Evolutionary conservation across 129 eudicot species (phyloP), one percentile per base, ranked within the genome.

Genomic region (Centella asiatica): DNA sequence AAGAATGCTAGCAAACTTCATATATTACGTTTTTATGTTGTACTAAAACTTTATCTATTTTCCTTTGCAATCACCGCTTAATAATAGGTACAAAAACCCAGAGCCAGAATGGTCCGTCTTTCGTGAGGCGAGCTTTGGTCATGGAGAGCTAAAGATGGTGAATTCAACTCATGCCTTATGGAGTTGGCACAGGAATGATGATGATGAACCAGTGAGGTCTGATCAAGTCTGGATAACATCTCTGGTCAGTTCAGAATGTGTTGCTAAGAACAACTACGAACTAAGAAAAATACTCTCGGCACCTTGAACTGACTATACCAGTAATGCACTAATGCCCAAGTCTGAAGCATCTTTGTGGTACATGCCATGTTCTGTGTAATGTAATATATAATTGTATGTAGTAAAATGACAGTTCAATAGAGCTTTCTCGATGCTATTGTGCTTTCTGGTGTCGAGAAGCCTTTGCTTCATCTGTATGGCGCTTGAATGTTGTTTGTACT

Each of bases 131-230:
- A 92, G 95, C 73, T 92, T 92, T 68, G 98, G 96, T 8, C 98
- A 92, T 62, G 98, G 98, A 40, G 98, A 92, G 83, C 82, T 92
- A 2, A 80, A 61, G 72, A 74, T 92, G 29, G 82, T 75, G 69
- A 92, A 92, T 70, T 69, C 90, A 42, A 79, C 77, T 59, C 94
- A 92, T 74, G 96, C 98, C 10, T 82, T 68, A 55, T 92, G 98
- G 96, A 92, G 90, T 51, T 92, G 98, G 98, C 95, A 92, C 51
- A 84, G 94, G 79, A 92, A 92, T 27, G 98, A 92, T 61, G 95
- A 92, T 47, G 95, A 92, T 72, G 98, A 92, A 61, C 83, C 84
- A n/a, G 86, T 87, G 56, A 74, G 74, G 72, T 84, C 95, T n/a
- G 98, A 92, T 76, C 84, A 87, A 70, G 84, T 82, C 36, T 92